A percentile compares a stretch with the other conserved stretches of the same genome.
Conservation (phyloP, 2,329 filamentous ascomycete species). For the Stemphylium beticola region DNA sequence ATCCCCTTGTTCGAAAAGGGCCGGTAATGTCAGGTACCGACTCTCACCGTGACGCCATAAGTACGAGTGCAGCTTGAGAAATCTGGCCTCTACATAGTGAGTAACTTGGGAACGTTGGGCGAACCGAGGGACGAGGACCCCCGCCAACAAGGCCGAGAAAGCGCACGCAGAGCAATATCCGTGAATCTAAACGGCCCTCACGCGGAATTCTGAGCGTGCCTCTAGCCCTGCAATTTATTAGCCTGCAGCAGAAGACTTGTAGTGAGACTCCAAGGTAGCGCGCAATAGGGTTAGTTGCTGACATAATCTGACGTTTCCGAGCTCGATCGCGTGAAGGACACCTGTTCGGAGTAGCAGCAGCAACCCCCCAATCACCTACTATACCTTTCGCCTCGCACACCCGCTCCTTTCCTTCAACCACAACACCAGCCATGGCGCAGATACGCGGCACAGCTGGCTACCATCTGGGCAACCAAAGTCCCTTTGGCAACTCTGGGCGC, state of each 20-base stretch:
- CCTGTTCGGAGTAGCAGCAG: conserved; percentile 27
- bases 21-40: conserved; percentile 3
- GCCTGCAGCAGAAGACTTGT: conserved; percentile 6
- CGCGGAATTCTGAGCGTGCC: background rate
- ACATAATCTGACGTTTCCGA: conserved; percentile 23
- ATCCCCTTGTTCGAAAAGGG: background rate
- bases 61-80: conserved; percentile 1
- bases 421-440: conserved; percentile 58
- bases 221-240: conserved; percentile 14
- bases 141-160: background rate
- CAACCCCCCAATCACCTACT: conserved; percentile 32
- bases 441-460: conserved; percentile 75
- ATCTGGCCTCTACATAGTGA: conserved; percentile 9
- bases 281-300: conserved; percentile 21
- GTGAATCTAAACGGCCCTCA: conserved; percentile 1
- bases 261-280: conserved; percentile 12
- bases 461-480: conserved; percentile 77
- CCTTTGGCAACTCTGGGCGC: conserved; percentile 68
- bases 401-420: conserved; percentile 24
- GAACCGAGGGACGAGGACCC: conserved; percentile 3
- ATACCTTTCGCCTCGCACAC: conserved; percentile 27
- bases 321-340: conserved; percentile 18
- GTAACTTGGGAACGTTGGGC: background rate
- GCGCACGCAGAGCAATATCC: conserved; percentile 3
- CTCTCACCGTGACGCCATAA: conserved; percentile 1